Percentiles rank a stretch among this genome's conserved stretches.
phyloP scores from a whole-genome alignment of 495 filamentous ascomycete species.

The Tuber umbilicatum region DNA sequence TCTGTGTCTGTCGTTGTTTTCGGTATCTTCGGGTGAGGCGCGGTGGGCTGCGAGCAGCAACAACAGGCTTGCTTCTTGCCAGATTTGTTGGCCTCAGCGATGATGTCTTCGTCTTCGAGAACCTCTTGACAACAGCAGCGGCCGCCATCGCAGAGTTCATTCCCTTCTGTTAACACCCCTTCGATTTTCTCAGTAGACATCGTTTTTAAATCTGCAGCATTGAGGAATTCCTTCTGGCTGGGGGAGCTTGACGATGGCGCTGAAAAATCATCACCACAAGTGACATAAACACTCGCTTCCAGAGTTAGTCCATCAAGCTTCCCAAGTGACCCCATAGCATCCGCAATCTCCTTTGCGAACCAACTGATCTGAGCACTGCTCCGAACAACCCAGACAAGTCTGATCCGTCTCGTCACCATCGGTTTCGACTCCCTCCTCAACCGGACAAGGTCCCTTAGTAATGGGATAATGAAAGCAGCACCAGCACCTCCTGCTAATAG shows the following conservation, averaged over 20 bases:
- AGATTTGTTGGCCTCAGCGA: constrained; percentile 35
- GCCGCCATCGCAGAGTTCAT: constrained; percentile 40
- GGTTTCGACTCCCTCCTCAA: constrained; percentile 18
- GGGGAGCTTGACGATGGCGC: constrained; percentile 1
- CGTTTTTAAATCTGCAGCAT: not conserved
- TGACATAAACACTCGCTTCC: constrained; percentile 56
- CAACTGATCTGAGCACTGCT: constrained; percentile 61
- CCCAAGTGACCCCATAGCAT: constrained; percentile 51
- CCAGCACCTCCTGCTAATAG: constrained; percentile 56
- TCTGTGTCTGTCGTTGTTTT: not conserved
- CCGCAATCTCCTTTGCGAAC: constrained; percentile 58
- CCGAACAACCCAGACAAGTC: constrained; percentile 69
- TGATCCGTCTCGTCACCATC: constrained; percentile 57
- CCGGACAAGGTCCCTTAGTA: constrained; percentile 51
- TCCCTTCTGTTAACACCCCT: not conserved
- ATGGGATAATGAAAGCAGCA: constrained; percentile 53
- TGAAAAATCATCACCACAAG: constrained; percentile 50
- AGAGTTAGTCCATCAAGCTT: constrained; percentile 43
- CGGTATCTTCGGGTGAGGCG: not conserved
- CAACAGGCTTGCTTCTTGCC: constrained; percentile 17
- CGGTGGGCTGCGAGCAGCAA: constrained; percentile 15
- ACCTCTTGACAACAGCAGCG: constrained; percentile 52
- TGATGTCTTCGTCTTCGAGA: constrained; percentile 49
- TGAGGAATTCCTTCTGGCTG: constrained; percentile 8
- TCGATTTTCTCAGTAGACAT: not conserved